A percentile compares a stretch with the other conserved stretches of the same genome.
Conservation (phyloP, 176 grass and related monocot species). For the Zizania latifolia region DNA sequence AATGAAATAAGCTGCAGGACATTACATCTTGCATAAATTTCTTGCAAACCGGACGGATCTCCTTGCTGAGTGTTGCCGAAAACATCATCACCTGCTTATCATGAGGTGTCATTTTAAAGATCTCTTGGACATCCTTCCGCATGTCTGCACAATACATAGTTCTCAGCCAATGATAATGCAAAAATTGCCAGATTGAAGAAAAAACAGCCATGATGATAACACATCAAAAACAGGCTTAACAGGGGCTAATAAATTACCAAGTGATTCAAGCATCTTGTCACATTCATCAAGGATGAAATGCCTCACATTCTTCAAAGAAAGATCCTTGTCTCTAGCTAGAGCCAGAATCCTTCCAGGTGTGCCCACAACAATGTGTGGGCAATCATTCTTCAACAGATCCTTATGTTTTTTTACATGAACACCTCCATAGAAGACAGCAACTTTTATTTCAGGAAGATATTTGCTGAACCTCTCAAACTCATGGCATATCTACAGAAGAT, state of each 20-base stretch:
- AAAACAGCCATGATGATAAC: background rate
- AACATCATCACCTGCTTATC: slow-evolving; percentile 99
- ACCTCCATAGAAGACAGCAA: slow-evolving; percentile 97
- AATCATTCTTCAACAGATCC: slow-evolving; percentile 97
- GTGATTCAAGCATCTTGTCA: slow-evolving; percentile 97
- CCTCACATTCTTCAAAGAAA: slow-evolving; percentile 97
- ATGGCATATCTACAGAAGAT: slow-evolving; percentile 63
- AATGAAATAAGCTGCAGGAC: slow-evolving; percentile 46
- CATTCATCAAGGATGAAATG: slow-evolving; percentile 99
- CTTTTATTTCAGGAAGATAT: slow-evolving; percentile 78
- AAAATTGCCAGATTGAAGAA: background rate
- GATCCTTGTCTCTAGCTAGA: slow-evolving; percentile 84
- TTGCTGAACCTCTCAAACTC: slow-evolving; percentile 99
- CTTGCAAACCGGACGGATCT: slow-evolving; percentile 95
- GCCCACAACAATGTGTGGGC: slow-evolving; percentile 94
- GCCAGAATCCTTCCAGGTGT: slow-evolving; percentile 64
- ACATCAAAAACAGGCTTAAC: background rate
- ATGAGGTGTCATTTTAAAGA: slow-evolving; percentile 99
- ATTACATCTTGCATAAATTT: slow-evolving; percentile 99
- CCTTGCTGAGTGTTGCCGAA: slow-evolving; percentile 97
- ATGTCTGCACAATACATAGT: slow-evolving; percentile 61
- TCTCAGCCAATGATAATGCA: background rate
- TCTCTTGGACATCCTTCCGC: slow-evolving; percentile 97
- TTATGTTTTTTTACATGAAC: slow-evolving; percentile 93
- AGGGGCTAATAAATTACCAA: slow-evolving; percentile 49